A percentile compares a stretch with the other conserved stretches of the same genome.
Evolutionary conservation across 1,284 basidiomycete species (phyloP).

Genomic region (Phellopilus nigrolimitatus): DNA sequence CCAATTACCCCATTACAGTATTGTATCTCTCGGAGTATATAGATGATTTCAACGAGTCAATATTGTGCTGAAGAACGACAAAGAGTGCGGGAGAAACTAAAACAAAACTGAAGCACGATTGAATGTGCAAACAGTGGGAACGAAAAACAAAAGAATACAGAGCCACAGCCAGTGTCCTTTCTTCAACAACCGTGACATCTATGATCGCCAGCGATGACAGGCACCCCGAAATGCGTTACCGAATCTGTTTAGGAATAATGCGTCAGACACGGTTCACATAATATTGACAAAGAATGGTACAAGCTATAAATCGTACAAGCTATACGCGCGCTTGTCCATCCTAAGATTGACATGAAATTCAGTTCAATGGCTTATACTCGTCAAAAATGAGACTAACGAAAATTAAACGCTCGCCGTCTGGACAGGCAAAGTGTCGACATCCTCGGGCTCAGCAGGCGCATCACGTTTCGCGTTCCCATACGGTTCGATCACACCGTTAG

Average conservation of each 20-base stretch:
- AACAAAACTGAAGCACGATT: neutral
- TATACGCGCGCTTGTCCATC: too few relatives aligned
- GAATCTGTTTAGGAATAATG: too few relatives aligned
- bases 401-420: too few relatives aligned
- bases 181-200: conserved; percentile 11
- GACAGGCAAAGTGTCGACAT: too few relatives aligned
- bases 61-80: conserved; percentile 19
- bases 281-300: too few relatives aligned
- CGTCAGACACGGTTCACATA: too few relatives aligned
- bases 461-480: conserved; percentile 24
- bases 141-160: conserved; percentile 11
- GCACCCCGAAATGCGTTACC: conserved; percentile 15
- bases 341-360: too few relatives aligned
- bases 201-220: conserved; percentile 4
- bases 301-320: too few relatives aligned
- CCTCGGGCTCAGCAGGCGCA: too few relatives aligned
- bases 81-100: conserved; percentile 1
- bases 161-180: conserved; percentile 20
- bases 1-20: neutral
- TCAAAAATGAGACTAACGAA: too few relatives aligned
- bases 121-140: too few relatives aligned
- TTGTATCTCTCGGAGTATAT: conserved; percentile 1
- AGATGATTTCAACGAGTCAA: conserved; percentile 1
- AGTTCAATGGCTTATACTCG: too few relatives aligned
- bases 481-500: conserved; percentile 24